Conservation (phyloP, 2,329 filamentous ascomycete genomes). For the Incumbomyces lentus region DNA sequence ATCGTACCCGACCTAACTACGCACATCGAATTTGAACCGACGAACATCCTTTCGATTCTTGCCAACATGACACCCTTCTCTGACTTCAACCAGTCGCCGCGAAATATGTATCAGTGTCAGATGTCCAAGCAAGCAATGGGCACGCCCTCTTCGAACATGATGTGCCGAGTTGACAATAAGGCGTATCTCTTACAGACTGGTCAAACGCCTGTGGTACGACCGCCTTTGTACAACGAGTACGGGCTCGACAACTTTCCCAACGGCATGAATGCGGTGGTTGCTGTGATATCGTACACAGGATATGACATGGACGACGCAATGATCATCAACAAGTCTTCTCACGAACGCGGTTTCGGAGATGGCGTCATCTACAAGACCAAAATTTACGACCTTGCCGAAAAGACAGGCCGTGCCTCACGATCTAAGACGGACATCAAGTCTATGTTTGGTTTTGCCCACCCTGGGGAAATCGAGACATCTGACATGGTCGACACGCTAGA, state of each 20-base stretch:
- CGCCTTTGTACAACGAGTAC: slow-evolving; percentile 89
- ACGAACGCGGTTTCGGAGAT: slow-evolving; percentile 90
- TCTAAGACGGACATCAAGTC: slow-evolving; percentile 62
- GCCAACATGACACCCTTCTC: slow-evolving; percentile 99
- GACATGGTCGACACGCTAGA: slow-evolving; percentile 65
- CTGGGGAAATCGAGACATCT: slow-evolving; percentile 45
- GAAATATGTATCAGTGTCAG: slow-evolving; percentile 99
- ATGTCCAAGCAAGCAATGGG: slow-evolving; percentile 99
- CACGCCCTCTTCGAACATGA: slow-evolving; percentile 74
- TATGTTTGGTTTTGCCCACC: slow-evolving; percentile 76
- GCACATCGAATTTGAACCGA: slow-evolving; percentile 88
- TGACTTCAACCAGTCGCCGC: slow-evolving; percentile 93
- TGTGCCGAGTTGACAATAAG: slow-evolving; percentile 93
- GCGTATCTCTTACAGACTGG: slow-evolving; percentile 88
- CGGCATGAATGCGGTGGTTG: slow-evolving; percentile 87
- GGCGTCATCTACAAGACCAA: slow-evolving; percentile 98
- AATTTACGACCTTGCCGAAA: slow-evolving; percentile 71
- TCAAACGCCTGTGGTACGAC: slow-evolving; percentile 85
- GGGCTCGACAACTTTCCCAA: slow-evolving; percentile 98
- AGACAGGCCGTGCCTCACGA: slow-evolving; percentile 46
- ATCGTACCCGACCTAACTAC: slow-evolving; percentile 80
- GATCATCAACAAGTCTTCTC: slow-evolving; percentile 96
- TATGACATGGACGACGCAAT: slow-evolving; percentile 99
- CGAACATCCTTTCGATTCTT: slow-evolving; percentile 92
- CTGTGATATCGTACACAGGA: slow-evolving; percentile 95